These are phyloP conservation scores for Schizochytrium sp. DNA, from an alignment of 108 stramenopile genomes.

Conservation along the genomic window DNA sequence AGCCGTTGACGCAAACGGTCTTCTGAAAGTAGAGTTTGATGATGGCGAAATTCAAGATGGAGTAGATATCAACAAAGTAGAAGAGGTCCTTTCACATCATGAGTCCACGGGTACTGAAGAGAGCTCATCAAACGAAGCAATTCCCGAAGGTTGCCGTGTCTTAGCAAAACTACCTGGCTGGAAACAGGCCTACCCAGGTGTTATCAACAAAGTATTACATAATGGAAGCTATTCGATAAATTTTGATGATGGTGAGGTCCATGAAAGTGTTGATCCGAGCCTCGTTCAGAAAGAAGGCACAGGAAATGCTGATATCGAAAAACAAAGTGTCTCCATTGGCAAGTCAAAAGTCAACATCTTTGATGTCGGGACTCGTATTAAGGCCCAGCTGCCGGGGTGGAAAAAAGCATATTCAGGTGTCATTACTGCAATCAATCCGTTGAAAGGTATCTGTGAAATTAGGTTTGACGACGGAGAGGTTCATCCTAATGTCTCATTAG, in stretches of 20 bases:
- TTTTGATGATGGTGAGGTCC: conserved; percentile 19
- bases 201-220: neutral
- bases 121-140: neutral
- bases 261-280: neutral
- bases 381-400: conserved; percentile 13
- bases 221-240: neutral
- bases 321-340: no score
- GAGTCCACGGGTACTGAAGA: no score
- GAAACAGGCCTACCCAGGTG: neutral
- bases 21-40: neutral
- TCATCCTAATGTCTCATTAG: neutral
- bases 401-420: neutral
- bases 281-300: no score
- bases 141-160: neutral
- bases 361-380: neutral
- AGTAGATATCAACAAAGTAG: neutral
- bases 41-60: conserved; percentile 38
- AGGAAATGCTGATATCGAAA: no score
- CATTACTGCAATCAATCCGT: neutral
- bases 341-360: neutral
- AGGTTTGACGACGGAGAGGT: conserved; percentile 39
- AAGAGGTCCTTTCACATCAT: neutral
- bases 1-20: neutral
- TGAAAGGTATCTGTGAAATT: neutral
- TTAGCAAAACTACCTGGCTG: neutral